Conservation (phyloP, 2,329 filamentous ascomycete genomes). For the Venturia carpophila region DNA sequence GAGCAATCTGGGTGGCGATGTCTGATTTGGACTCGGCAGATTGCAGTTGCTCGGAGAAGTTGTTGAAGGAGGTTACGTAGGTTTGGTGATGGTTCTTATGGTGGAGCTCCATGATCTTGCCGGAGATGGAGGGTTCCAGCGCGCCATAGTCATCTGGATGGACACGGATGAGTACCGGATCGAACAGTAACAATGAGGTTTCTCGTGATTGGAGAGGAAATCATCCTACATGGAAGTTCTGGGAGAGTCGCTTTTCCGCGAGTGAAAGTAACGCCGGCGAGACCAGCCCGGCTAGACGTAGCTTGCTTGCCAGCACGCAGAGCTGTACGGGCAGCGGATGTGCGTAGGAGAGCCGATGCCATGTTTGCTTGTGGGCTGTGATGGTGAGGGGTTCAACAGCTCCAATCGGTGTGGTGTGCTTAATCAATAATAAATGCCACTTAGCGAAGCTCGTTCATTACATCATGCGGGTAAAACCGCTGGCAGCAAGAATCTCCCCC, state of each 20-base stretch:
- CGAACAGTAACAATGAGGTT: not conserved
- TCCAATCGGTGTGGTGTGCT: not conserved
- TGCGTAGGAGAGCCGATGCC: slow-evolving; percentile 69
- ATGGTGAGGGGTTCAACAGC: not conserved
- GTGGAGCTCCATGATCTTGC: slow-evolving; percentile 94
- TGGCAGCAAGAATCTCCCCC: not conserved
- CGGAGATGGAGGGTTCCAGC: slow-evolving; percentile 75
- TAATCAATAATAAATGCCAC: not conserved
- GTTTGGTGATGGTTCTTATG: slow-evolving; percentile 92
- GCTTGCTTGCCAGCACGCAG: slow-evolving; percentile 59
- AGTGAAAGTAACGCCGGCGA: slow-evolving; percentile 67
- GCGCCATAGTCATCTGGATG: slow-evolving; percentile 84
- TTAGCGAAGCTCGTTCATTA: not conserved
- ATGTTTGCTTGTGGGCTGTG: slow-evolving; percentile 43
- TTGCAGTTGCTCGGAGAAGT: slow-evolving; percentile 62
- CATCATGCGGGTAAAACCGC: not conserved
- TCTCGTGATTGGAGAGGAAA: not conserved
- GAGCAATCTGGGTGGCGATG: slow-evolving; percentile 46
- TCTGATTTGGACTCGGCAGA: slow-evolving; percentile 49
- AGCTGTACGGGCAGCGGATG: slow-evolving; percentile 60
- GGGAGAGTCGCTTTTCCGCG: slow-evolving; percentile 89
- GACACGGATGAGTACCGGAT: slow-evolving; percentile 7
- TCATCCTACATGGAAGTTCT: slow-evolving; percentile 63
- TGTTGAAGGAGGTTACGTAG: slow-evolving; percentile 85
- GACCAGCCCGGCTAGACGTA: slow-evolving; percentile 50